phyloP scores from a whole-genome alignment of 352 stramenopile genomes.

The Pythium rhizo-oryzae region DNA sequence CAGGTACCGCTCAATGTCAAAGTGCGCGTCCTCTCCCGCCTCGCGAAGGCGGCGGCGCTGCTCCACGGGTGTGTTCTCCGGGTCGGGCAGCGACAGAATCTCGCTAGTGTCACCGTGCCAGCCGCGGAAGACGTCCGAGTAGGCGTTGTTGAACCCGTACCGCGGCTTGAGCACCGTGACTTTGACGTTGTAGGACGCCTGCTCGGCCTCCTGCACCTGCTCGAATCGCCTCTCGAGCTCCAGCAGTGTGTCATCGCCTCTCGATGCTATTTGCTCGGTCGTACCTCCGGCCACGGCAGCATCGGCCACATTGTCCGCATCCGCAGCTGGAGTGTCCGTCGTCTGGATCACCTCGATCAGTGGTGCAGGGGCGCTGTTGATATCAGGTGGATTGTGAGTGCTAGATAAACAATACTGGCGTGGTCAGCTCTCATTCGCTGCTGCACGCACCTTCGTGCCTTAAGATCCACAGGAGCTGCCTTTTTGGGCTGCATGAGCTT shows the following conservation, averaged over 20 bases:
- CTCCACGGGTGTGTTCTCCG: constrained; percentile 76
- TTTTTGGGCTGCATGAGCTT: constrained; percentile 85
- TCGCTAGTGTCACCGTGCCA: constrained; percentile 93
- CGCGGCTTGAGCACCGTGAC: constrained; percentile 55
- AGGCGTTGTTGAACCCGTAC: constrained; percentile 96
- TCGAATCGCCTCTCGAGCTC: constrained; percentile 50
- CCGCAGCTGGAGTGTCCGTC: constrained; percentile 14
- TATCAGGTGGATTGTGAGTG: too few species aligned
- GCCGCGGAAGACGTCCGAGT: constrained; percentile 92
- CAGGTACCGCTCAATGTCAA: constrained; percentile 96
- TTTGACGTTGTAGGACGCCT: constrained; percentile 32
- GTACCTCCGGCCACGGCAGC: background rate
- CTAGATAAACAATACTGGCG: too few species aligned
- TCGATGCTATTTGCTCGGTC: background rate
- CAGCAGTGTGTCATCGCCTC: constrained; percentile 43
- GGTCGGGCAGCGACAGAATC: constrained; percentile 92
- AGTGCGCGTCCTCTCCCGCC: constrained; percentile 90
- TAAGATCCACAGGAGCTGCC: constrained; percentile 36
- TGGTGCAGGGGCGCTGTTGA: constrained; percentile 42
- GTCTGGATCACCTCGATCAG: constrained; percentile 87
- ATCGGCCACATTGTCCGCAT: constrained; percentile 11
- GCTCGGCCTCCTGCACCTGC: constrained; percentile 21
- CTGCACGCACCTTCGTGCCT: constrained; percentile 34
- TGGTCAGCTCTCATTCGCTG: background rate
- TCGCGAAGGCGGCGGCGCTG: constrained; percentile 78